Evolutionary conservation across 306 rosid genomes (phyloP).

Genomic region (Mimosa pudica): DNA sequence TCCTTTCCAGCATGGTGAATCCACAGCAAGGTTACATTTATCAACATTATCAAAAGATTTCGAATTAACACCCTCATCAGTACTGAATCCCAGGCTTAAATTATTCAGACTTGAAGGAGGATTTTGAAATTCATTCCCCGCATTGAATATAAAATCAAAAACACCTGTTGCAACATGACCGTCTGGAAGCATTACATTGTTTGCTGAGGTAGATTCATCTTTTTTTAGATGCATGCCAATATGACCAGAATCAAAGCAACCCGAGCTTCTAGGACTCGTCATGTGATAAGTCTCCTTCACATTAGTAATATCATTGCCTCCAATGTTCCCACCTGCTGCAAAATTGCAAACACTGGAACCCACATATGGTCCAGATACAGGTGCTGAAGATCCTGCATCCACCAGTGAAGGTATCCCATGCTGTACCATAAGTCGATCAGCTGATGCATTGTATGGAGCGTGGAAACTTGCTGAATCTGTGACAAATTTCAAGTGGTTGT

Average conservation of each 20-base stretch:
- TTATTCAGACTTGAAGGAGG: conserved; percentile 42
- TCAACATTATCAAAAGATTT: conserved; percentile 63
- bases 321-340: conserved; percentile 38
- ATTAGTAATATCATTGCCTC: conserved; percentile 36
- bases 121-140: conserved; percentile 43
- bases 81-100: conserved; percentile 48
- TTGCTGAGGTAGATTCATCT: conserved; percentile 49
- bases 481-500: conserved; percentile 37
- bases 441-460: conserved; percentile 35
- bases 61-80: conserved; percentile 46
- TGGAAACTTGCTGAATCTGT: conserved; percentile 38
- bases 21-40: conserved; percentile 71
- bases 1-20: conserved; percentile 99
- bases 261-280: conserved; percentile 37
- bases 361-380: conserved; percentile 34
- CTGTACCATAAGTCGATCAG: conserved; percentile 40
- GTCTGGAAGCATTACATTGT: conserved; percentile 45
- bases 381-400: conserved; percentile 43
- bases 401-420: conserved; percentile 43
- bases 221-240: conserved; percentile 50
- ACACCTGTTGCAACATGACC: conserved; percentile 36
- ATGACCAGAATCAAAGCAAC: conserved; percentile 43
- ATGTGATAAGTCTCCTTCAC: conserved; percentile 40
- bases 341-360: conserved; percentile 41
- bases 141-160: conserved; percentile 42